Base-by-base conservation (phyloP, 2,329 filamentous ascomycete genomes). In the Stachybotrys chartarum region DNA sequence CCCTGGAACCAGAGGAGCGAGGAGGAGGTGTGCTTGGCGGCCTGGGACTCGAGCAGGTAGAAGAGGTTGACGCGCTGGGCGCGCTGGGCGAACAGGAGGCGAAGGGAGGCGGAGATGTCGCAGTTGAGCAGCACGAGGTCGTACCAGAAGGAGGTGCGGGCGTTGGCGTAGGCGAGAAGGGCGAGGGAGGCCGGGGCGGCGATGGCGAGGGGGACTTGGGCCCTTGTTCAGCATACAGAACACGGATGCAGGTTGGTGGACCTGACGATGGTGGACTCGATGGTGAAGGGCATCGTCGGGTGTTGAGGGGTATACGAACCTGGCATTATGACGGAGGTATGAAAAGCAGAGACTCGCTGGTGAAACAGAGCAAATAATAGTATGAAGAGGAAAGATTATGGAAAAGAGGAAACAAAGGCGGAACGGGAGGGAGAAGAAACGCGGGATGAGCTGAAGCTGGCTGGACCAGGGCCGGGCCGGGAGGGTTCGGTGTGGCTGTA, bases 111-210 rank as follows among this genome's bases (percentile, higher is more conserved):
- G 32, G 76, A 77, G 12, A 82, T 44, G 45, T 82, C 70, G 53
- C 78, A 78, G 39, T 73, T 76, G n/a, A 93, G 64, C 16, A 91
- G 68, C 7, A 72, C 67, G 48, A 76, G 68, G 69, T 96, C 91
- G 66, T 89, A 85, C 67, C 77, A 84, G 49, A 92, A 62, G 7
- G 81, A 78, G 56, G 79, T 80, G 67, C 82, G 85, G 47, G 88
- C 91, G 66, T 94, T 90, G 62, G 93, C 70, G 68, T 95, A 96
- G 35, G 89, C 87, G n/a, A 87, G 74, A 5, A 80, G 79, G 5
- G 88, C 87, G 32, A 80, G 78, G 49, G 83, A 79, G 16, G 86
- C 86, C 17, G 87, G 84, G 31, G 79, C 74, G 7, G 83, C 76
- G 51, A 84, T 58, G 24, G 75, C 69, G 24, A 84, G 69, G 49